Percentiles rank a stretch among this genome's conserved stretches.
These are phyloP conservation scores for Trichoderma orchidacearum DNA, from an alignment of 495 filamentous ascomycete genomes.

Conservation along the genomic window DNA sequence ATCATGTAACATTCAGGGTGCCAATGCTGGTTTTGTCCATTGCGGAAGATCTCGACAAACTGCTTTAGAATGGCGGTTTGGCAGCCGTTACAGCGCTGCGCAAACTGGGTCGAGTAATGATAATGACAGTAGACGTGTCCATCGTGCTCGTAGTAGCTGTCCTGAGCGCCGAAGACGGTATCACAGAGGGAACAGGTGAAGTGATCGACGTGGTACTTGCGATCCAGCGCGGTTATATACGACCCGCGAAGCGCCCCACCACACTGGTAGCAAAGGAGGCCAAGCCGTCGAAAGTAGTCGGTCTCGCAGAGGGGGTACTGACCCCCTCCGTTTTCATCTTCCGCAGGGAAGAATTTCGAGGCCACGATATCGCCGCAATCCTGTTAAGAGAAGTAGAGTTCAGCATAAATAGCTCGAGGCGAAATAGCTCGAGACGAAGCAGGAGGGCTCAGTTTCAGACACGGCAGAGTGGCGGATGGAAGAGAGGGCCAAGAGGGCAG, in stretches of 20 bases:
- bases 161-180: constrained; percentile 92
- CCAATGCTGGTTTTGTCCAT: constrained; percentile 98
- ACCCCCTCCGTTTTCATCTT: constrained; percentile 67
- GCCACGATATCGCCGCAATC: constrained; percentile 95
- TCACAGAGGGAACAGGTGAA: constrained; percentile 98
- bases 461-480: constrained; percentile 1
- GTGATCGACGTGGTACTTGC: constrained; percentile 98
- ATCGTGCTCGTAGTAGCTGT: constrained; percentile 98
- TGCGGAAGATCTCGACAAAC: constrained; percentile 97
- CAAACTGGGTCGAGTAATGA: constrained; percentile 96
- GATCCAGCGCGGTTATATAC: constrained; percentile 94
- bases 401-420: too few relatives aligned
- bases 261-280: constrained; percentile 82
- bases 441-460: too few relatives aligned
- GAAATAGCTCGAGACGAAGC: too few relatives aligned
- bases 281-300: constrained; percentile 90
- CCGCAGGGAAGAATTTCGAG: constrained; percentile 95
- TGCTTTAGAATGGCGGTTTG: constrained; percentile 98
- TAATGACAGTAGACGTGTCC: constrained; percentile 96
- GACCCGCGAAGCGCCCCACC: constrained; percentile 89
- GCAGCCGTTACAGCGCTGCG: constrained; percentile 90
- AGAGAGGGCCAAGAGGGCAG: neutral
- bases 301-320: constrained; percentile 97
- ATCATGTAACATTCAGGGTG: constrained; percentile 99
- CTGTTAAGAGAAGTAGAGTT: constrained; percentile 27